Evolutionary conservation across 805 yeast genomes (phyloP), one percentile per base, ranked within the genome.

Genomic region (Myxozyma sirexii): DNA sequence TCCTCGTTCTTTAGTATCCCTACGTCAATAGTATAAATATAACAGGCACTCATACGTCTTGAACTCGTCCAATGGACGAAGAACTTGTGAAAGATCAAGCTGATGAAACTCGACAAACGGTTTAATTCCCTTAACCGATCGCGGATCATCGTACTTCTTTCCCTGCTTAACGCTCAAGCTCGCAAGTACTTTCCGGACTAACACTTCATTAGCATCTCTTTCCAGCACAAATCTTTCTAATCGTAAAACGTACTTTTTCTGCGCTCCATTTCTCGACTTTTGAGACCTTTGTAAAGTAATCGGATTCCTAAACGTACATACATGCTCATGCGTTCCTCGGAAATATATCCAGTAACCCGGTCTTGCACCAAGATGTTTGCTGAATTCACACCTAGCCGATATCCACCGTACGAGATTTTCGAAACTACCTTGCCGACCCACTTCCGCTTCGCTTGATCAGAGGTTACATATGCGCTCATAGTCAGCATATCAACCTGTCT

Each of bases 361-460:
- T 94, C 97, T 72, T 94, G 98, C 1, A 93, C 97, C 51, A 94
- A 77, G 31, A 94, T 93, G 70, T 93, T 93, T 8, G 97, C 99
- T 49, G 96, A 90, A 70, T 93, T 90, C 24, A 86, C 85, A 1
- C 97, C 97, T 38, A 93, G 74, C 50, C 85, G 84, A 71, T 91
- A 87, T 68, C 87, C 87, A 0, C 99, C 99, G 70, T 90, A 91
- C 0, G 94, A 89, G 48, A 94, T 76, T 69, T 90, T 92, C 51
- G 91, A 38, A 13, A 44, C 1, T 47, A 62, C 62, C 68, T 88
- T 90, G 2, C 92, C 80, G 69, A 88, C 90, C 98, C 98, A 92
- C 61, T 91, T 83, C 67, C 89, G 85, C 3, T 92, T 82, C 0
- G 98, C 98, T 66, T 86, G 83, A 49, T 83, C 85, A 0, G 93